Evolutionary conservation across 805 yeast genomes (phyloP), one percentile per base, ranked within the genome.

Genomic region (Lachancea kluyveri): DNA sequence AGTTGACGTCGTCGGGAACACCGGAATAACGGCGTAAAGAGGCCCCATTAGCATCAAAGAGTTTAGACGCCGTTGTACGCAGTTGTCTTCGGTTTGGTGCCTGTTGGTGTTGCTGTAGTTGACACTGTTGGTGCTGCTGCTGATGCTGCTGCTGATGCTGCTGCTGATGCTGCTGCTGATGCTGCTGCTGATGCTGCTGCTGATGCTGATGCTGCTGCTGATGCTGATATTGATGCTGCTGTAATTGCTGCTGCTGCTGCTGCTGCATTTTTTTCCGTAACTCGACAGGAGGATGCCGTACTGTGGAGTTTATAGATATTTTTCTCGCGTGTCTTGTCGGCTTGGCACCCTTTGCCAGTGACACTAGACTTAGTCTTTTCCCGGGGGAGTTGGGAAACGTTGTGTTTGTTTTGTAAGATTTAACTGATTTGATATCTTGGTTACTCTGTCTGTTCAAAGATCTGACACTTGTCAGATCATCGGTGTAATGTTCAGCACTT

Each of bases 11-110:
- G 46, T 76, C 80, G 0, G 81, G 81, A 3, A 76, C 71, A 13
- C 81, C 83, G 13, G 87, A 77, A 46, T 81, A 80, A 20, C 87
- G 61, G 47, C 88, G 65, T 5, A 85, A 74, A 28, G 77, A 81
- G 0, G 79, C 73, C 1, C 85, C 87, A 43, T 74, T 79, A 8
- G 74, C 70, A 45, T 81, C 90, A 54, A 82, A 81, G 5, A 81
- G 58, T 40, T 78, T 77, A 1, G 87, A 79, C 0, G 87, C 78
- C 2, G 86, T 79, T 2, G 87, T 74, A 24, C 82, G 55, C 26
- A 76, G 57, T 31, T 68, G 74, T 28, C 48, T 38, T 30, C 43
- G 46, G 22, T 29, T 36, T 36, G n/a, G 31, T n/a, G n/a, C n/a
- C n/a, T n/a, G n/a, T n/a, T n/a, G n/a, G n/a, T n/a, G n/a, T n/a